Evolutionary conservation across 2,329 filamentous ascomycete genomes (phyloP).

Genomic region (Myriangium duriaei): DNA sequence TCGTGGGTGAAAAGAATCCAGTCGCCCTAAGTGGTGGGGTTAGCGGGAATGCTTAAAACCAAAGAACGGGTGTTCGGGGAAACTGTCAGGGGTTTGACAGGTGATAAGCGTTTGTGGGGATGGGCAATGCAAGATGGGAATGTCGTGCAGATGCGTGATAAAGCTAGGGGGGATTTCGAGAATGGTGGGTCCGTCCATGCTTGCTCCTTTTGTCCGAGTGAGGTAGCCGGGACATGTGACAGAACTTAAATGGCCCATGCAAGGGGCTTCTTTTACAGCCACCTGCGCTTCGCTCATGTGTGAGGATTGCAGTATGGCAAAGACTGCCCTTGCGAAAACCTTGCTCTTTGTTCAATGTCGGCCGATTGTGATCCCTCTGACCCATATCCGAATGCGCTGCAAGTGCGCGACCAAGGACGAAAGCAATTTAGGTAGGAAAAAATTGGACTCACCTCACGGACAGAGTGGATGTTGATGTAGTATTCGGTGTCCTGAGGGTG

Average conservation of each 20-base stretch:
- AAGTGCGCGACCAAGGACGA: too few species aligned
- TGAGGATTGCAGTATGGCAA: too few species aligned
- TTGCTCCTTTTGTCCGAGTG: slow-evolving; percentile 14
- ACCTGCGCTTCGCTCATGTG: too few species aligned
- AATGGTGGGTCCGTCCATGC: slow-evolving; percentile 11
- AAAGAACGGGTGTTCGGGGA: slow-evolving; percentile 5
- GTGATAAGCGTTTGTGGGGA: slow-evolving; percentile 1
- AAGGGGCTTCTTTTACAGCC: too few species aligned
- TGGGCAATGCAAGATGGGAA: slow-evolving; percentile 7
- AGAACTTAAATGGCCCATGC: too few species aligned
- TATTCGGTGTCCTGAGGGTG: slow-evolving; percentile 94
- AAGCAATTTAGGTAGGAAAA: slow-evolving; percentile 17
- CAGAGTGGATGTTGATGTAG: slow-evolving; percentile 99
- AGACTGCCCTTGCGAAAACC: background rate
- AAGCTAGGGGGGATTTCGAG: slow-evolving; percentile 8
- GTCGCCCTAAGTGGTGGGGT: slow-evolving; percentile 56
- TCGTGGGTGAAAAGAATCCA: slow-evolving; percentile 99
- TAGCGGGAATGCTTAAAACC: slow-evolving; percentile 6
- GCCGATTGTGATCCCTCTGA: too few species aligned
- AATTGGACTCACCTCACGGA: slow-evolving; percentile 76
- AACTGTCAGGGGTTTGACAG: slow-evolving; percentile 5
- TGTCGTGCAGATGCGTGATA: slow-evolving; percentile 9
- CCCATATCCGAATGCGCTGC: too few species aligned
- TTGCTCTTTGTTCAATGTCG: background rate
- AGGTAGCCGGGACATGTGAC: too few species aligned